Percentiles rank a stretch among this genome's conserved stretches.
These are phyloP conservation scores for Morella rubra DNA, from an alignment of 306 rosid species.

Conservation along the genomic window DNA sequence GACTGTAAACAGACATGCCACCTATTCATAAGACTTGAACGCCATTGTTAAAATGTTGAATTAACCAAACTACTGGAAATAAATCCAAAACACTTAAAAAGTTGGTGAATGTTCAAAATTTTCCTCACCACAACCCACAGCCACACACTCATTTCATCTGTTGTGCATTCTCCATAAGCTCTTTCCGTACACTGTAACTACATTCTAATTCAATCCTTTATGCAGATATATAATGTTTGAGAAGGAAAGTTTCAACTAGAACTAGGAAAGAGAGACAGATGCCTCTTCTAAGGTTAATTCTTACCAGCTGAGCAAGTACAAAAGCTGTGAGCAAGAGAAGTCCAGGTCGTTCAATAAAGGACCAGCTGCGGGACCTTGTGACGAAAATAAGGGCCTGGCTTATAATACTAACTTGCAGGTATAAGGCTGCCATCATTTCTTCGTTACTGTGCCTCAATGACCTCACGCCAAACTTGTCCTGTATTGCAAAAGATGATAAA, in stretches of 20 bases:
- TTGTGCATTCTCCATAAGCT: background rate
- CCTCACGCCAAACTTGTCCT: slow-evolving; percentile 63
- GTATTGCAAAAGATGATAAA: slow-evolving; percentile 26
- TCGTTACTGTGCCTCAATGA: slow-evolving; percentile 15
- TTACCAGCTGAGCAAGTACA: slow-evolving; percentile 87
- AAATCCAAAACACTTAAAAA: background rate
- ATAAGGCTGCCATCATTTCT: slow-evolving; percentile 94
- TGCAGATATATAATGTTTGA: background rate
- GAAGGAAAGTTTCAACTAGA: background rate
- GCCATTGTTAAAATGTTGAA: background rate
- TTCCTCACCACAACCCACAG: background rate
- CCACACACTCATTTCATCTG: background rate
- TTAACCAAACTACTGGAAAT: background rate
- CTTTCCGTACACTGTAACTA: background rate
- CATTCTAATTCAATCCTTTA: background rate
- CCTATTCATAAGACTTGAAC: background rate
- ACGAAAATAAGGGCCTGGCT: slow-evolving; percentile 97
- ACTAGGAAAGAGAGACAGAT: background rate
- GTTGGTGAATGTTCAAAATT: background rate
- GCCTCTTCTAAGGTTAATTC: slow-evolving; percentile 18
- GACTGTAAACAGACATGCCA: too few species aligned
- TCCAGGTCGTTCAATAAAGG: slow-evolving; percentile 86
- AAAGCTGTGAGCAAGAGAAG: slow-evolving; percentile 85
- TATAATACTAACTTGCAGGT: slow-evolving; percentile 97
- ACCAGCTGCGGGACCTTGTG: slow-evolving; percentile 98